Evolutionary conservation across 805 yeast species (phyloP), one percentile per base, ranked within the genome.

Genomic region (Pichia ethanolica): DNA sequence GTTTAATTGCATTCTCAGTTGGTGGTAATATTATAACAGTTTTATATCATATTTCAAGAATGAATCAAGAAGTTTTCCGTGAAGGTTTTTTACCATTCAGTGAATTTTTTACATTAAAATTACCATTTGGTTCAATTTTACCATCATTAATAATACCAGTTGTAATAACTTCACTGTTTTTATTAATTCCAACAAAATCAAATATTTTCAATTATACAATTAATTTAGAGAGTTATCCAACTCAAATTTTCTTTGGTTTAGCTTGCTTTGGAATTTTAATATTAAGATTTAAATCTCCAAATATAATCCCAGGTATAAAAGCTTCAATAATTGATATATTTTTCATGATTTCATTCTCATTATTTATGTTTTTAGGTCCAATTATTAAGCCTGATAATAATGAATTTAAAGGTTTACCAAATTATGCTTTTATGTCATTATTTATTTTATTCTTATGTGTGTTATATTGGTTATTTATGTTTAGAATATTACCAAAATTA

Each of bases 21-120:
- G 83, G 76, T 4, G 82, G 83, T 3, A 78, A 78, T 53, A 72
- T 78, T 5, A 71, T 78, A 52, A 79, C 77, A 20, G 83, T 78
- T 7, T 55, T 77, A 39, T 78, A 75, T 57, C 73, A 78, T 14
- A 69, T 76, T 25, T 75, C 81, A 1, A 65, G 83, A 52, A 72
- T 75, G 60, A 74, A 74, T 53, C 83, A 78, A 58, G 83, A 78
- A 57, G 76, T 75, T 1, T 78, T 78, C 57, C 59, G 81, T 27
- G 82, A 77, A 53, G 82, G 82, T 0, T 76, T 70, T 55, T 60
- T 78, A 30, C 83, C 83, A 5, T 71, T 64, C 44, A 75, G 81
- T 9, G 57, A 55, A 32, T 65, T 72, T 50, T 75, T 78, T 71
- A 73, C 82, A 1, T 74, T 82, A 5, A 78, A 78, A 53, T 69